These are phyloP conservation scores for Cystofilobasidium ferigula DNA, from an alignment of 768 basidiomycete genomes.

Conservation along the genomic window DNA sequence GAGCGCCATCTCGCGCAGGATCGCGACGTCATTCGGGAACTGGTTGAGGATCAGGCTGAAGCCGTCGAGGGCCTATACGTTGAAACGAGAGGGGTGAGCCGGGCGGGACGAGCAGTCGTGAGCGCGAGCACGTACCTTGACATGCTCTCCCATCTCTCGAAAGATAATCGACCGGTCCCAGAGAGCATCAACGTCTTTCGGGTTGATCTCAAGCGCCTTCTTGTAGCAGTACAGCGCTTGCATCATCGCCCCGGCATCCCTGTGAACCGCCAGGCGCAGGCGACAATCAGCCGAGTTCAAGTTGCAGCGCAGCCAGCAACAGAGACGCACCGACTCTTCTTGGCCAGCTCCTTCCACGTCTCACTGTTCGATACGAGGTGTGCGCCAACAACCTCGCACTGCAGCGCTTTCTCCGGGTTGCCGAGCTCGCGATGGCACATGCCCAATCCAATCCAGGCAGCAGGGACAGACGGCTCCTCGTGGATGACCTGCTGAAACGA, in stretches of 20 bases:
- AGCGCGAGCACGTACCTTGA: slow-evolving; percentile 45
- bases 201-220: slow-evolving; percentile 67
- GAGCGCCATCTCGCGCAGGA: slow-evolving; percentile 65
- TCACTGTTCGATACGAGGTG: slow-evolving; percentile 73
- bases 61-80: slow-evolving; percentile 51
- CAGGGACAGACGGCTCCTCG: slow-evolving; percentile 71
- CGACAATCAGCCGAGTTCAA: neutral
- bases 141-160: slow-evolving; percentile 59
- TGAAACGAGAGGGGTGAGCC: neutral
- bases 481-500: slow-evolving; percentile 85
- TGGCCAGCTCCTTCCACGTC: slow-evolving; percentile 75
- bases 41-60: slow-evolving; percentile 62
- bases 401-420: slow-evolving; percentile 59
- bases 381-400: slow-evolving; percentile 77
- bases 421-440: slow-evolving; percentile 66
- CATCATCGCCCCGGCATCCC: slow-evolving; percentile 61
- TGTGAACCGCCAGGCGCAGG: slow-evolving; percentile 29
- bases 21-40: slow-evolving; percentile 65
- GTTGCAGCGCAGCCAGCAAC: no score
- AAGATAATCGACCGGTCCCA: slow-evolving; percentile 82
- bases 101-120: neutral
- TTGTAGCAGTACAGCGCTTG: slow-evolving; percentile 87
- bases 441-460: slow-evolving; percentile 80
- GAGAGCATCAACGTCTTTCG: slow-evolving; percentile 67
- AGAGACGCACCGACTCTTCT: slow-evolving; percentile 54